Conservation (phyloP, 306 rosid species). For the Castanea mollissima region DNA sequence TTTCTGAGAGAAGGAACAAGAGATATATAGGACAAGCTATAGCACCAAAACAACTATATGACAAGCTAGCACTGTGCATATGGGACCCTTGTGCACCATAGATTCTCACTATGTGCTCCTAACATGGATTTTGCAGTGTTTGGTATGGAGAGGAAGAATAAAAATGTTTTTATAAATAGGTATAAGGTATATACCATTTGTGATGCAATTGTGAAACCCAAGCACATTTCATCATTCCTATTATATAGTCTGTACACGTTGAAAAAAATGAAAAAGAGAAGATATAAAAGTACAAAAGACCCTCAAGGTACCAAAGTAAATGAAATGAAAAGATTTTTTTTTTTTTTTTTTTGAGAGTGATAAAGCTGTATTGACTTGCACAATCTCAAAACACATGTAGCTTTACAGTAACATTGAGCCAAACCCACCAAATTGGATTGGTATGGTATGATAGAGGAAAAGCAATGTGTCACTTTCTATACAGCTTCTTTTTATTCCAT, state of each 20-base stretch:
- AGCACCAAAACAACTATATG: conserved; percentile 50
- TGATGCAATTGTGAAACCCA: conserved; percentile 24
- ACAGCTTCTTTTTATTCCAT: conserved; percentile 49
- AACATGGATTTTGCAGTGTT: conserved; percentile 43
- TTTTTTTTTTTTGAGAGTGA: conserved; percentile 12
- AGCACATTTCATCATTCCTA: conserved; percentile 41
- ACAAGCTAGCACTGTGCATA: conserved; percentile 43
- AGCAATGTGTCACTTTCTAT: conserved; percentile 33
- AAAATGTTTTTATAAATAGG: neutral
- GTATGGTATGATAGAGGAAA: conserved; percentile 17
- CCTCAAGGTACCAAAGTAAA: conserved; percentile 29
- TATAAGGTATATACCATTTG: conserved; percentile 8
- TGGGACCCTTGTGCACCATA: conserved; percentile 59
- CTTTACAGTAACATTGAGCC: conserved; percentile 51
- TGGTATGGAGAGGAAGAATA: conserved; percentile 22
- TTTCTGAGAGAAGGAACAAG: conserved; percentile 30
- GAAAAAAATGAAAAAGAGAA: conserved; percentile 14
- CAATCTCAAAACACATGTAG: conserved; percentile 34
- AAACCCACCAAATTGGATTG: conserved; percentile 29
- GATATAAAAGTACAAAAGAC: neutral
- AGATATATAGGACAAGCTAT: conserved; percentile 17
- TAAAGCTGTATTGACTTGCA: conserved; percentile 59
- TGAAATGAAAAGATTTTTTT: conserved; percentile 33
- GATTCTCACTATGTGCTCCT: conserved; percentile 69
- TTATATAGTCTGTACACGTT: conserved; percentile 58